phyloP scores from a whole-genome alignment of 1,284 basidiomycete species.

The Cryptococcus deneoformans region DNA sequence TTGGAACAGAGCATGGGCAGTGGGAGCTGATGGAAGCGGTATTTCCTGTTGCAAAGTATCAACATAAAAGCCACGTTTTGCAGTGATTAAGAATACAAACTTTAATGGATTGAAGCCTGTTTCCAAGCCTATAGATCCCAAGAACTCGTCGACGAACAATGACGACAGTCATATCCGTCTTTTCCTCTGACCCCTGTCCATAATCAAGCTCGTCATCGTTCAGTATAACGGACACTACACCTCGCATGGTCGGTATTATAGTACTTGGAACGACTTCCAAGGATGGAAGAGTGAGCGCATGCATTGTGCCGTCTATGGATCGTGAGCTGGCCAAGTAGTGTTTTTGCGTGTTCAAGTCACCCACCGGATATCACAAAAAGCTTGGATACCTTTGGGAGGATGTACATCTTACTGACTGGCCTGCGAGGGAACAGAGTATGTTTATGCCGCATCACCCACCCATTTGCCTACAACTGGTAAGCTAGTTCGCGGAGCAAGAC shows the following conservation, averaged over 20 bases:
- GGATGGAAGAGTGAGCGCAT: conserved; percentile 73
- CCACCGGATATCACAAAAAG: conserved; percentile 69
- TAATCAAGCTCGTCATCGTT: conserved; percentile 69
- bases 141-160: conserved; percentile 70
- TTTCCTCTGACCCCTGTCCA: conserved; percentile 54
- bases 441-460: conserved; percentile 42
- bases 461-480: conserved; percentile 17
- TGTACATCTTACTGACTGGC: conserved; percentile 69
- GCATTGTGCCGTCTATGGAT: conserved; percentile 64
- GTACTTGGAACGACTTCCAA: conserved; percentile 66
- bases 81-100: conserved; percentile 36
- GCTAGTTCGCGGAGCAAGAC: neutral
- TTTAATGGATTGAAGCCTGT: conserved; percentile 62
- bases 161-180: conserved; percentile 69
- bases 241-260: conserved; percentile 68
- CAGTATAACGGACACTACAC: conserved; percentile 71
- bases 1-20: conserved; percentile 63
- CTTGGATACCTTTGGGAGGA: conserved; percentile 69
- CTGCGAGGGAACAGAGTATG: conserved; percentile 45
- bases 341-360: conserved; percentile 8
- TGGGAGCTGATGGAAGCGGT: conserved; percentile 64
- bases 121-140: conserved; percentile 63
- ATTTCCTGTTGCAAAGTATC: conserved; percentile 61
- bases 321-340: neutral
- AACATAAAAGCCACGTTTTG: neutral